These are phyloP conservation scores for Verbena officinalis DNA, from an alignment of 257 asterid genomes.

Conservation along the genomic window DNA sequence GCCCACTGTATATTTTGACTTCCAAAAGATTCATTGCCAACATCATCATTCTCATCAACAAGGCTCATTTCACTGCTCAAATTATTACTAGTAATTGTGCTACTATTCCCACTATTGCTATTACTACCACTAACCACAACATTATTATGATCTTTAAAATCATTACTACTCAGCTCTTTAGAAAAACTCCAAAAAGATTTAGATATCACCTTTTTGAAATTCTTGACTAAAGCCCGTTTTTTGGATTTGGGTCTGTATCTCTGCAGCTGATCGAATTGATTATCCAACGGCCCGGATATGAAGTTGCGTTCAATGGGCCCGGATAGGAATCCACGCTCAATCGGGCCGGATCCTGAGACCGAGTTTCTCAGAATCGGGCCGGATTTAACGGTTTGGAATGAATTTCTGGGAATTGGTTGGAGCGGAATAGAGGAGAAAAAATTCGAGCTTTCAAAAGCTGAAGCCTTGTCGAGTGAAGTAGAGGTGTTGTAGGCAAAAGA, in stretches of 20 bases:
- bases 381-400: conserved; percentile 45
- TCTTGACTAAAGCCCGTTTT: conserved; percentile 55
- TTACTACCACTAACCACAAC: conserved; percentile 39
- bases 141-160: conserved; percentile 37
- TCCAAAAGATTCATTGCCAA: conserved; percentile 60
- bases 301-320: conserved; percentile 86
- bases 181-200: conserved; percentile 54
- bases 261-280: conserved; percentile 54
- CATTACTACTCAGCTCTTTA: conserved; percentile 41
- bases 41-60: conserved; percentile 61
- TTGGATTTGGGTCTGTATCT: conserved; percentile 56
- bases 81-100: conserved; percentile 49
- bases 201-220: conserved; percentile 47
- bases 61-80: conserved; percentile 65
- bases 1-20: conserved; percentile 96
- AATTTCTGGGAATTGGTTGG: conserved; percentile 56
- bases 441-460: conserved; percentile 79
- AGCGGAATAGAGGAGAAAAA: conserved; percentile 82
- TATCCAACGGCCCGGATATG: conserved; percentile 75
- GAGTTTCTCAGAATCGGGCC: conserved; percentile 66
- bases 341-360: conserved; percentile 59
- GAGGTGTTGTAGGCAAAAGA: conserved; percentile 33
- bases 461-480: conserved; percentile 51
- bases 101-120: conserved; percentile 45
- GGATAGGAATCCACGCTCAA: conserved; percentile 74